phyloP scores from a whole-genome alignment of 148 eudicot species.

The Arbutus unedo region DNA sequence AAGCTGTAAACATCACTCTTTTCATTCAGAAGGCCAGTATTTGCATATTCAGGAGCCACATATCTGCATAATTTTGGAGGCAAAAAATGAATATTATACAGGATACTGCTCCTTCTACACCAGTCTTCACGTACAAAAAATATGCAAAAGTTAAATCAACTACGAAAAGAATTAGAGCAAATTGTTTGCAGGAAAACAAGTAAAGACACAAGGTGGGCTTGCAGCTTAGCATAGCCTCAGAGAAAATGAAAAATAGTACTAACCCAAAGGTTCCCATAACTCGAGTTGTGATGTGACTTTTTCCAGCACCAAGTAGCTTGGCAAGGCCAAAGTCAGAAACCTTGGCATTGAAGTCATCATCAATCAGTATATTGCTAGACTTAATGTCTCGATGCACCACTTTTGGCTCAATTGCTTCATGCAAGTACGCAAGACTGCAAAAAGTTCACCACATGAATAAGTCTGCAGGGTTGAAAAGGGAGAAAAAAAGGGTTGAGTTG shows the following conservation, averaged over 20 bases:
- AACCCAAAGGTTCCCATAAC: constrained; percentile 88
- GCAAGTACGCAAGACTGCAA: constrained; percentile 70
- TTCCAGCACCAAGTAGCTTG: constrained; percentile 72
- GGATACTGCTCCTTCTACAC: not conserved
- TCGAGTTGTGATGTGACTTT: constrained; percentile 74
- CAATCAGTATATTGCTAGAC: constrained; percentile 74
- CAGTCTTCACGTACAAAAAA: not conserved
- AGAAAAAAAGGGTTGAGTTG: not conserved
- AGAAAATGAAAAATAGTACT: constrained; percentile 9
- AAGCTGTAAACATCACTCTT: constrained; percentile 81
- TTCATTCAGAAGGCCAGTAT: constrained; percentile 70
- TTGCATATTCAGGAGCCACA: constrained; percentile 80
- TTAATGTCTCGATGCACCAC: constrained; percentile 80
- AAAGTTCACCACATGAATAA: constrained; percentile 2
- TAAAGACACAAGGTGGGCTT: not conserved
- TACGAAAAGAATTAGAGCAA: not conserved
- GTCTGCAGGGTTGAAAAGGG: not conserved
- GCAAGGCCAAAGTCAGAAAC: constrained; percentile 81
- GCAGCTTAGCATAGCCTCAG: constrained; percentile 14
- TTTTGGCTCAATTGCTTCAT: constrained; percentile 80
- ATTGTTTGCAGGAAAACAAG: not conserved
- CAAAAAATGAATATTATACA: constrained; percentile 7
- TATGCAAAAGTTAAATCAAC: not conserved
- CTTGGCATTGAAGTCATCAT: constrained; percentile 60
- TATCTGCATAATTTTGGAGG: constrained; percentile 40